phyloP scores from a whole-genome alignment of 1,284 basidiomycete species.

The Austroboletus rostrupii region DNA sequence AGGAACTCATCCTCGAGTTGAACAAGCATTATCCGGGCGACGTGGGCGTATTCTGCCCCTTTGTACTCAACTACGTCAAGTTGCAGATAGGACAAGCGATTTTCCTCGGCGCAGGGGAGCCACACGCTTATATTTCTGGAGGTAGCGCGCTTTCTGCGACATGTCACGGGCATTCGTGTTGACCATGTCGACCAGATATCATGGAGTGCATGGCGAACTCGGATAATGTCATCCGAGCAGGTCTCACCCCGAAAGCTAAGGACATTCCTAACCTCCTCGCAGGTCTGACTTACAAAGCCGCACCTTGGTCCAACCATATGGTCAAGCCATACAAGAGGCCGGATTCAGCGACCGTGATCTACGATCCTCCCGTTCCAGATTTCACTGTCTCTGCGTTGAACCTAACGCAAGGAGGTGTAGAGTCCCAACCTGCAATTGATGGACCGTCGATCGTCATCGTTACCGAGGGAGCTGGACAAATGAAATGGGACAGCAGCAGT shows the following conservation, averaged over 20 bases:
- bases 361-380: slow-evolving; percentile 93
- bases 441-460: slow-evolving; percentile 87
- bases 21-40: slow-evolving; percentile 87
- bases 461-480: slow-evolving; percentile 63
- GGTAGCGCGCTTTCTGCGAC: slow-evolving; percentile 45
- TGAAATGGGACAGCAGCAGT: slow-evolving; percentile 42
- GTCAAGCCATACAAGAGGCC: slow-evolving; percentile 59
- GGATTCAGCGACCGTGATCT: slow-evolving; percentile 41
- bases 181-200: slow-evolving; percentile 61
- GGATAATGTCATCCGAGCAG: slow-evolving; percentile 98
- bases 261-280: slow-evolving; percentile 88
- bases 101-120: slow-evolving; percentile 93
- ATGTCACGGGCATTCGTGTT: slow-evolving; percentile 1
- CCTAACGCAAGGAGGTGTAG: slow-evolving; percentile 45
- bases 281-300: slow-evolving; percentile 84
- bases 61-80: slow-evolving; percentile 84
- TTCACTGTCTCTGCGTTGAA: slow-evolving; percentile 80
- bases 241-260: slow-evolving; percentile 93
- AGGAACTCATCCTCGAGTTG: slow-evolving; percentile 69
- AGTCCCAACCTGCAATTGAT: slow-evolving; percentile 57
- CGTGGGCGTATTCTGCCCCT: slow-evolving; percentile 92
- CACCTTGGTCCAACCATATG: slow-evolving; percentile 65
- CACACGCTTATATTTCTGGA: slow-evolving; percentile 93
- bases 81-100: slow-evolving; percentile 86
- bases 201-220: slow-evolving; percentile 98